These are phyloP conservation scores for Astrothelium macrocarpum DNA, from an alignment of 495 filamentous ascomycete genomes.

Conservation along the genomic window DNA sequence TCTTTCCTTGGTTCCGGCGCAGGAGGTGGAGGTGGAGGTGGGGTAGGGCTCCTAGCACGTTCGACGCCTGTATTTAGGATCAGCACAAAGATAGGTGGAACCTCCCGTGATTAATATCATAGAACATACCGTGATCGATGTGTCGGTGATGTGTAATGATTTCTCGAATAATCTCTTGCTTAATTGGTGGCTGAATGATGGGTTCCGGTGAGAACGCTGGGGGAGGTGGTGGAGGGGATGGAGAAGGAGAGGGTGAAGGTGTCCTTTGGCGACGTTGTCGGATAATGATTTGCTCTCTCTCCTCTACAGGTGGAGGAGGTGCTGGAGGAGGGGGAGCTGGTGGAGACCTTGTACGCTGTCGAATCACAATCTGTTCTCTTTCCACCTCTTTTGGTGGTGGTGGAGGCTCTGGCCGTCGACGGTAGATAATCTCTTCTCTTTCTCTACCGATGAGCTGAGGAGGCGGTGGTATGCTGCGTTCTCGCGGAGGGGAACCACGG, in stretches of 20 bases:
- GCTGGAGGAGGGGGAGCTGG: slow-evolving; percentile 21
- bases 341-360: slow-evolving; percentile 21
- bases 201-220: slow-evolving; percentile 38
- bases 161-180: slow-evolving; percentile 66
- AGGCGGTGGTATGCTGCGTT: slow-evolving; percentile 9
- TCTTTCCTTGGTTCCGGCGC: slow-evolving; percentile 31
- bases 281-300: slow-evolving; percentile 34
- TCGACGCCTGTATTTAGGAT: slow-evolving; percentile 23
- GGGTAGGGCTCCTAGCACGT: slow-evolving; percentile 28
- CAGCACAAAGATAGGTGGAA: background rate
- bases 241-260: slow-evolving; percentile 25
- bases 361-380: slow-evolving; percentile 24
- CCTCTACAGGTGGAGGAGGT: slow-evolving; percentile 12
- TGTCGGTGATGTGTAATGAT: slow-evolving; percentile 78
- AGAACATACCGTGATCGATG: slow-evolving; percentile 59
- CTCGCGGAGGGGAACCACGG: slow-evolving; percentile 5
- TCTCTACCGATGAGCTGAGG: slow-evolving; percentile 10
- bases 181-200: slow-evolving; percentile 55
- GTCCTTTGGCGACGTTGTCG: slow-evolving; percentile 25
- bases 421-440: slow-evolving; percentile 20
- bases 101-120: slow-evolving; percentile 30
- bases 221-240: slow-evolving; percentile 32
- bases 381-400: slow-evolving; percentile 33
- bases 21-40: slow-evolving; percentile 30
- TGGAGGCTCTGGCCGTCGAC: slow-evolving; percentile 16